Evolutionary conservation across 345 rosid species (phyloP), one percentile per base, ranked within the genome.

Genomic region (Citrus maxima): DNA sequence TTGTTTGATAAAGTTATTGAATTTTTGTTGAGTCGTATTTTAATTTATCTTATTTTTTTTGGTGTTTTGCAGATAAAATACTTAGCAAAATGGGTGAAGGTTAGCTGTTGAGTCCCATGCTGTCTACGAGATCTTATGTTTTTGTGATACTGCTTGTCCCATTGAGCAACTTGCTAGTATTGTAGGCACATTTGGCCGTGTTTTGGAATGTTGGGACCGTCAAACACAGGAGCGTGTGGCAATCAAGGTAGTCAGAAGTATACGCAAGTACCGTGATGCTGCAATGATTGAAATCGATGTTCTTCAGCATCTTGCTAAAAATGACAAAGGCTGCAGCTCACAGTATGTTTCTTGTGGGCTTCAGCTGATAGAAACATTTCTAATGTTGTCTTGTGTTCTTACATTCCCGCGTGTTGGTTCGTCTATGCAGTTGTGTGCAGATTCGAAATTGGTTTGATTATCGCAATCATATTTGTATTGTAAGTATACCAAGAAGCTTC

Each of bases 171-270:
- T 86, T 92, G 91, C 87, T 88, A 84, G 89, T 89, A 83, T 89
- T 89, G 92, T 90, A 90, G 96, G 96, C 90, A 90, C 96, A 64
- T 92, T 92, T 88, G 96, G 96, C 75, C 96, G 87, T 73, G 96
- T 90, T 78, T 86, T 92, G 91, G 94, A 92, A 87, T 92, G 94
- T 90, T 92, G 94, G 94, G 96, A 92, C 76, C 89, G 94, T 25
- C 81, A 90, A 76, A 84, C 85, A 6, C 79, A 85, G 81, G 92
- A 92, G 40, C 87, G 81, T 84, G 97, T 92, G 56, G 97, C 97
- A 5, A 75, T 92, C 73, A 92, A 92, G 79, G 86, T 91, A 1
- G 85, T 91, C 10, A 88, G 93, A 54, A 88, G 93, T 86, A 86
- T 90, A 28, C 85, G 81, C 55, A 92, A 92, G 73, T 89, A 92